phyloP scores from a whole-genome alignment of 164 flowering plant species.

The Vitis labrusca region DNA sequence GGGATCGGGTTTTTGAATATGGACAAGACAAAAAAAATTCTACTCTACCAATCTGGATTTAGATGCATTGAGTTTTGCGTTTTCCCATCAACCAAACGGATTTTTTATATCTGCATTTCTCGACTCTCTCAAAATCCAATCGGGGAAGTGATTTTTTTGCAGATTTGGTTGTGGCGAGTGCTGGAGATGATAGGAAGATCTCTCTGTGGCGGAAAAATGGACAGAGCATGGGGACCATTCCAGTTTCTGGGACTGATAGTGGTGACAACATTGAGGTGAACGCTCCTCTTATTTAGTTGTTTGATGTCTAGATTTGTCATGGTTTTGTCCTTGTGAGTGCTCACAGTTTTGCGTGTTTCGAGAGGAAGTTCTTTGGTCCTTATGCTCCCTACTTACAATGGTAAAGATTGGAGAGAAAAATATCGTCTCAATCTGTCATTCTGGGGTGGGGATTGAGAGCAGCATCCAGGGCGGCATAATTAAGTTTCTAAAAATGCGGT shows the following conservation, averaged over 20 bases:
- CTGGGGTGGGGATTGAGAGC: background rate
- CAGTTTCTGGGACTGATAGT: conserved; percentile 54
- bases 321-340: background rate
- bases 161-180: conserved; percentile 99
- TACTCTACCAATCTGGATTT: no score
- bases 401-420: background rate
- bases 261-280: conserved; percentile 79
- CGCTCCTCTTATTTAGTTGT: background rate
- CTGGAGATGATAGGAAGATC: conserved; percentile 88
- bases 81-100: background rate
- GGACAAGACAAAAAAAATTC: no score
- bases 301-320: background rate
- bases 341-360: no score
- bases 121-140: no score
- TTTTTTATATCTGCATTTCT: conserved; percentile 1
- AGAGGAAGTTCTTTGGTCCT: no score
- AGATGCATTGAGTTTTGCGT: background rate
- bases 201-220: conserved; percentile 88
- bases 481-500: no score
- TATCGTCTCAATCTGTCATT: background rate
- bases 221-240: conserved; percentile 82
- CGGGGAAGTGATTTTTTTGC: conserved; percentile 14
- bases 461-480: background rate
- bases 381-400: no score
- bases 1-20: no score